Conservation (phyloP, 495 filamentous ascomycete genomes). For the Xylaria grammica region DNA sequence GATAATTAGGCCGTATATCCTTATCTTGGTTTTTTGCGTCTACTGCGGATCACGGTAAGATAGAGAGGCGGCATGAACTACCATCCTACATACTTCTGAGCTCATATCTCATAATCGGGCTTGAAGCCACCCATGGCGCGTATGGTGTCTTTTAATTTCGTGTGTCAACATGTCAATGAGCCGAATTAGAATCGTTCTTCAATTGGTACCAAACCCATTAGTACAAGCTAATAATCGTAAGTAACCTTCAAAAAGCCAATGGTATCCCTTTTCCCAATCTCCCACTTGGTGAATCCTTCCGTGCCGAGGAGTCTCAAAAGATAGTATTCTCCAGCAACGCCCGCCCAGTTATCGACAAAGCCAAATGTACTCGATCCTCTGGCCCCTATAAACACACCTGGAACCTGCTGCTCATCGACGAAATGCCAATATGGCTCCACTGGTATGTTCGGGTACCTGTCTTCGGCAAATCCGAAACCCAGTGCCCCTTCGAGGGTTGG, state of each 20-base stretch:
- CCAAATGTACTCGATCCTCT: conserved; percentile 6
- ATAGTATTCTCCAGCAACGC: conserved; percentile 12
- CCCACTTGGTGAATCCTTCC: conserved; percentile 2
- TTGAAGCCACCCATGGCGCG: background rate
- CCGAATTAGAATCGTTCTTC: background rate
- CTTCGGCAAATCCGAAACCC: conserved; percentile 7
- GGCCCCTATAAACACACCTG: conserved; percentile 8
- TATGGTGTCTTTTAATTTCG: too few relatives aligned
- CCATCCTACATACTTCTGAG: background rate
- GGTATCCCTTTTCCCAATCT: conserved; percentile 6
- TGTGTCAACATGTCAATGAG: background rate
- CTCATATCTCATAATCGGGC: background rate
- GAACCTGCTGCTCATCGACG: conserved; percentile 8
- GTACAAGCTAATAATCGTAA: conserved; percentile 4
- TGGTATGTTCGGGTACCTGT: conserved; percentile 11
- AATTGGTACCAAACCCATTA: background rate
- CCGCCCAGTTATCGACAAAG: conserved; percentile 9
- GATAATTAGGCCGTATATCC: background rate
- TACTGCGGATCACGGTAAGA: background rate
- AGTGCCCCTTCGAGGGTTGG: conserved; percentile 13
- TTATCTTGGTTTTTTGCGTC: background rate
- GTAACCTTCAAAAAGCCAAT: conserved; percentile 13
- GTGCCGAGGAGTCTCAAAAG: conserved; percentile 13
- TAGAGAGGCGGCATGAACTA: background rate
- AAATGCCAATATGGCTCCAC: conserved; percentile 17